A percentile compares a stretch with the other conserved stretches of the same genome.
phyloP scores from a whole-genome alignment of 2,329 filamentous ascomycete species.

The Cladorrhinum sp. region DNA sequence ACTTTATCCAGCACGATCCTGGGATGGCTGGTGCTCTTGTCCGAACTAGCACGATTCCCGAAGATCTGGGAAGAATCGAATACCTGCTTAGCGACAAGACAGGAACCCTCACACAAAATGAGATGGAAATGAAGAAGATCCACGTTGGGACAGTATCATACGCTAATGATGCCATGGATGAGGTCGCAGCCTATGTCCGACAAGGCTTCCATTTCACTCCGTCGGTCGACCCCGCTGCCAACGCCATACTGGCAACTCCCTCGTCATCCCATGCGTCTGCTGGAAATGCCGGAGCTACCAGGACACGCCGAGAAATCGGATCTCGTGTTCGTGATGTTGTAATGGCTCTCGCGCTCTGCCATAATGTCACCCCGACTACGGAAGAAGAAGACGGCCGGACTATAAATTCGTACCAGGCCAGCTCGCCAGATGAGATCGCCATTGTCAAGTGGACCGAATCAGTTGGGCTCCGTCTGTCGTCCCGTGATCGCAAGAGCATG shows the following conservation, averaged over 20 bases:
- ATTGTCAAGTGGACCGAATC: slow-evolving; percentile 95
- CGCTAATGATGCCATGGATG: slow-evolving; percentile 98
- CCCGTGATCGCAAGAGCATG: slow-evolving; percentile 86
- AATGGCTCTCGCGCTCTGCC: slow-evolving; percentile 85
- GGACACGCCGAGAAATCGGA: slow-evolving; percentile 89
- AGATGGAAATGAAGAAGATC: slow-evolving; percentile 99
- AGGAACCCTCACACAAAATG: slow-evolving; percentile 95
- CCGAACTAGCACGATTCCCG: slow-evolving; percentile 93
- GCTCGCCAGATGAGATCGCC: slow-evolving; percentile 95
- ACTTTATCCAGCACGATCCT: slow-evolving; percentile 87
- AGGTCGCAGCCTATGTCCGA: slow-evolving; percentile 80
- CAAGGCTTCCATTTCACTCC: slow-evolving; percentile 69
- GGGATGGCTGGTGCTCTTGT: slow-evolving; percentile 92
- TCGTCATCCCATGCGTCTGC: slow-evolving; percentile 67
- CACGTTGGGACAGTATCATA: slow-evolving; percentile 98
- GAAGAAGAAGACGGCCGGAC: slow-evolving; percentile 78
- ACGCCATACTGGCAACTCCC: slow-evolving; percentile 64
- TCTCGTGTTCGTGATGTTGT: slow-evolving; percentile 90
- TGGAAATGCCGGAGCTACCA: slow-evolving; percentile 62
- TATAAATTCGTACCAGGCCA: slow-evolving; percentile 88
- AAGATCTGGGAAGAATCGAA: slow-evolving; percentile 92
- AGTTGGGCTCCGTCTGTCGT: slow-evolving; percentile 78
- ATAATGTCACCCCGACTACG: slow-evolving; percentile 91
- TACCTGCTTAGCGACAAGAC: slow-evolving; percentile 97
- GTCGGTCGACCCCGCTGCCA: slow-evolving; percentile 43